phyloP scores from a whole-genome alignment of 257 asterid species.

The Perilla frutescens region DNA sequence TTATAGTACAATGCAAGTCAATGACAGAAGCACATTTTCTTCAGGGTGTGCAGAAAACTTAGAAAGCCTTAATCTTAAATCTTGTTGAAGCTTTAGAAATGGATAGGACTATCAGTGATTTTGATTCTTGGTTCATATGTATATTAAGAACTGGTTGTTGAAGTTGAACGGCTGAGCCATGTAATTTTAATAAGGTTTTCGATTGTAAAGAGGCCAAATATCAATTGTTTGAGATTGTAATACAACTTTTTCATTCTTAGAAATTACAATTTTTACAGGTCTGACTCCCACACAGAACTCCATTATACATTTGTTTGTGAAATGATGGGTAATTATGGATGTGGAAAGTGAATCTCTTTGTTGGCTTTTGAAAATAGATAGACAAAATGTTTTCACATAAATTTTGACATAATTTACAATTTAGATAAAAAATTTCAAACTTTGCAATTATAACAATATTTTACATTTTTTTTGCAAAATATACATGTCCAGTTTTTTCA shows the following conservation, averaged over 20 bases:
- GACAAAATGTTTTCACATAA: too few species aligned
- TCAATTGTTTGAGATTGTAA: background rate
- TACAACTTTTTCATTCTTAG: background rate
- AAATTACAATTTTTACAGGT: background rate
- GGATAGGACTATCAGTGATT: conserved; percentile 2
- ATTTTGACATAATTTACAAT: too few species aligned
- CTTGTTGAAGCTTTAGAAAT: background rate
- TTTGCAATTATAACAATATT: too few species aligned
- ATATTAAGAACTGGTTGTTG: background rate
- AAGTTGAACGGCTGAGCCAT: background rate
- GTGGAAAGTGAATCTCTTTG: background rate
- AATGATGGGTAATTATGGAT: background rate
- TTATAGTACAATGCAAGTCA: background rate
- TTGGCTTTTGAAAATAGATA: background rate
- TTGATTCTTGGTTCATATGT: background rate
- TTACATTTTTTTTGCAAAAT: too few species aligned
- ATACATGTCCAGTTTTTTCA: too few species aligned
- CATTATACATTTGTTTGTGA: background rate
- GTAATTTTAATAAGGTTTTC: background rate
- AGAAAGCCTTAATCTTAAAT: background rate
- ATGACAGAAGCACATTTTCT: background rate
- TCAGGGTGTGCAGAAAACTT: conserved; percentile 16
- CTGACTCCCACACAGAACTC: background rate
- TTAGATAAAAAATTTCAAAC: too few species aligned
- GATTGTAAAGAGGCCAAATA: background rate